Percentiles rank a stretch among this genome's conserved stretches.
Conservation (phyloP, 148 eudicot genomes). For the Agrostemma githago region DNA sequence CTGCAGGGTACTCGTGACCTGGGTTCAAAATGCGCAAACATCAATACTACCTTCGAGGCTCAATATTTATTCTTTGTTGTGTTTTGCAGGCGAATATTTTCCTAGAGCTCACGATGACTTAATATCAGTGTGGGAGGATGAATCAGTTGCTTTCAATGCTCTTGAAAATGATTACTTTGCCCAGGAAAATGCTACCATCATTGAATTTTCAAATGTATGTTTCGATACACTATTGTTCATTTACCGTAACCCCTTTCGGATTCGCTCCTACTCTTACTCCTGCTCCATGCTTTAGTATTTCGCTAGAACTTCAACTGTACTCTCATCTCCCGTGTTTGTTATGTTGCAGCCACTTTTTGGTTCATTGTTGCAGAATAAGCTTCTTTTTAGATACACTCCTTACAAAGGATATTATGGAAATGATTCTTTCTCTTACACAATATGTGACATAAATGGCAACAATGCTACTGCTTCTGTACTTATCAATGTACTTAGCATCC, state of each 20-base stretch:
- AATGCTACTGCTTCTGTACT: conserved; percentile 53
- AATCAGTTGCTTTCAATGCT: conserved; percentile 66
- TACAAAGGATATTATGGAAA: conserved; percentile 75
- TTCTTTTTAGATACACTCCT: conserved; percentile 75
- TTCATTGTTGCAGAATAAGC: conserved; percentile 57
- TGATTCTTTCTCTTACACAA: conserved; percentile 65
- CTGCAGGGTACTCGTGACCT: no score
- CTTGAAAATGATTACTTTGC: conserved; percentile 67
- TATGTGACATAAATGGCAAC: conserved; percentile 57
- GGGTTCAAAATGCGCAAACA: no score
- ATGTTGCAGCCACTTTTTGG: conserved; percentile 76
- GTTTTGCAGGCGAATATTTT: conserved; percentile 70
- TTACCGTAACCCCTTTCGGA: neutral
- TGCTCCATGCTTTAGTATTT: neutral
- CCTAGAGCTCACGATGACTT: conserved; percentile 42
- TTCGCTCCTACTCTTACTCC: neutral
- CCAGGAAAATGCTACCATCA: conserved; percentile 46
- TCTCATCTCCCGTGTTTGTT: conserved; percentile 5
- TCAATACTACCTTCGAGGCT: no score
- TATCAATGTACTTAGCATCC: conserved; percentile 59
- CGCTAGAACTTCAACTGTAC: neutral
- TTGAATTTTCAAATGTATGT: conserved; percentile 57
- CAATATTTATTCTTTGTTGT: neutral
- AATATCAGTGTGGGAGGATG: conserved; percentile 67
- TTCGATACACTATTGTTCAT: neutral